Conservation (phyloP, 1,139 yeast genomes). For the Fermentozyma sake region DNA sequence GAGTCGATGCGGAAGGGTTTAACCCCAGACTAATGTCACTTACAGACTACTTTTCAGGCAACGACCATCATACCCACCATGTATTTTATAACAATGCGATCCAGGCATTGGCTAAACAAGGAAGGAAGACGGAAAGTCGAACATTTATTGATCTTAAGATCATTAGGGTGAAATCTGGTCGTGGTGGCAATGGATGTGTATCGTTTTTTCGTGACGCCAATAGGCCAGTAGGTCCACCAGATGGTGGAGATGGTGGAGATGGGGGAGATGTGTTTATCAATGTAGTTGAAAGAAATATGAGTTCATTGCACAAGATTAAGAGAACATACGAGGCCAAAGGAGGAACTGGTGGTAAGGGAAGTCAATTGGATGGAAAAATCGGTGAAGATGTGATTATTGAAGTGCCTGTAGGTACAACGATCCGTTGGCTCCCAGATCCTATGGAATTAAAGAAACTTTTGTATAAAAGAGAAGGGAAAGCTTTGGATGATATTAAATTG, state of each 20-base stretch:
- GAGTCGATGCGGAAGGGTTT: conserved; percentile 19
- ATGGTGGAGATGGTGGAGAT: conserved; percentile 96
- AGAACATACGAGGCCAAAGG: conserved; percentile 65
- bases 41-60: conserved; percentile 40
- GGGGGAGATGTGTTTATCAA: conserved; percentile 87
- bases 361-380: conserved; percentile 76
- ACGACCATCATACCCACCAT: conserved; percentile 39
- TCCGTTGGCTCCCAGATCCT: conserved; percentile 85
- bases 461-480: conserved; percentile 21
- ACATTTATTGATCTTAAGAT: conserved; percentile 60
- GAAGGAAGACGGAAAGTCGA: conserved; percentile 34
- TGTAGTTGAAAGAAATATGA: conserved; percentile 61
- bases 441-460: conserved; percentile 35
- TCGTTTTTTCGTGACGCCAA: conserved; percentile 87
- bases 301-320: conserved; percentile 66
- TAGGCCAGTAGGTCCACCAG: conserved; percentile 86
- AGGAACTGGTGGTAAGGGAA: conserved; percentile 69
- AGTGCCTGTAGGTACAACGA: conserved; percentile 88
- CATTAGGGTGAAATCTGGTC: conserved; percentile 67
- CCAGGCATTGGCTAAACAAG: conserved; percentile 23
- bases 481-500: conserved; percentile 23
- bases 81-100: conserved; percentile 26
- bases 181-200: conserved; percentile 85
- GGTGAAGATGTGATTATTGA: conserved; percentile 78
- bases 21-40: conserved; percentile 20